Evolutionary conservation across 2,329 filamentous ascomycete species (phyloP), one percentile per base, ranked within the genome.

Genomic region (Diaporthe longicolla): DNA sequence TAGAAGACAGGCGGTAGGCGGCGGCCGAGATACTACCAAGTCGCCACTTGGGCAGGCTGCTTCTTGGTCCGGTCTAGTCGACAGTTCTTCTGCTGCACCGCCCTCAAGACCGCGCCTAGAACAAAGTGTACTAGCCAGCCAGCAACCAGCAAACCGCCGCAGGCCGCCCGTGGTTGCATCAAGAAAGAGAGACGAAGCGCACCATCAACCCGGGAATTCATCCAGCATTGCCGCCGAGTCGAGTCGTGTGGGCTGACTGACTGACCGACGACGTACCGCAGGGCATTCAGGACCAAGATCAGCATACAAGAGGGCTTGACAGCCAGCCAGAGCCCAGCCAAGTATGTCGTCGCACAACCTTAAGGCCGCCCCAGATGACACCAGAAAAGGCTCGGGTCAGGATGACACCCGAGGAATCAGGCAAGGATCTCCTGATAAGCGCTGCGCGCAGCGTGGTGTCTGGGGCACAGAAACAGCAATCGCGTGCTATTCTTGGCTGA

Each of bases 361-460:
- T 68, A 68, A 54, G 63, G 32, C 63, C 29, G 29, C 45, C 61
- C 45, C 37, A 10, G 21, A 66, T 66, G 45, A 52, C 61, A 52
- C 29, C 61, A 52, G 61, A 52, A 52, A 10, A n/a, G n/a, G n/a
- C n/a, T n/a, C n/a, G n/a, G 11, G 4, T 6, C 40, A 17, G 6
- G 15, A 43, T 17, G 40, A 43, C 40, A 43, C 40, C 40, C 4
- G 15, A 13, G 15, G 13, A 32, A 68, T 68, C 24, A 40, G 63
- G 48, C 17, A 19, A 68, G 21, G 63, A 68, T 68, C 63, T 54
- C 63, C 63, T 68, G 63, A 54, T 45, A 68, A 17, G 48, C 48
- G 32, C 32, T 50, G 29, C 17, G 32, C 35, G 40, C 26, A 29
- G 59, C 59, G 26, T 48, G 40, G 45, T 65, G 15, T 15, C 26